Percentiles rank a stretch among this genome's conserved stretches.
Evolutionary conservation across 179 eudicot species (phyloP).

Genomic region (Silene vulgaris): DNA sequence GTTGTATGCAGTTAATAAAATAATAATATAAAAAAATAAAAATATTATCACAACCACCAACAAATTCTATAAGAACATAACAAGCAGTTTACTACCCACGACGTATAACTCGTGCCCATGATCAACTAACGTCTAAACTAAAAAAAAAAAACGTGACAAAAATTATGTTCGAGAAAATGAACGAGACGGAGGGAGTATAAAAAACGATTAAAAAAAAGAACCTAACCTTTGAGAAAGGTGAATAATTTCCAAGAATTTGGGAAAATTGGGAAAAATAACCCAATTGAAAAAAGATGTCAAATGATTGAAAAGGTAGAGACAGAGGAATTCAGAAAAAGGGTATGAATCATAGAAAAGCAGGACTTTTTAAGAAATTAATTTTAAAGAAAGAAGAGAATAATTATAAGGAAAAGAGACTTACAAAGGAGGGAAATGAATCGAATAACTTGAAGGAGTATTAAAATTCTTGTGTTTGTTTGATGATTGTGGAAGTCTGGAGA

Average conservation of each 20-base stretch:
- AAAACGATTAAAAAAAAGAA: not conserved
- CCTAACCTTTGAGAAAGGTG: slow-evolving; percentile 15
- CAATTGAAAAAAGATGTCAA: slow-evolving; percentile 24
- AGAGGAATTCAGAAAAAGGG: slow-evolving; percentile 18
- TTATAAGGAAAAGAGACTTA: slow-evolving; percentile 39
- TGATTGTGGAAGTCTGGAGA: slow-evolving; percentile 12
- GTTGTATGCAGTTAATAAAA: not conserved
- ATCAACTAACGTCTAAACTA: not conserved
- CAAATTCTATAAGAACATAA: slow-evolving; percentile 4
- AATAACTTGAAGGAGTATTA: slow-evolving; percentile 51
- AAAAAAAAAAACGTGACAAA: not conserved
- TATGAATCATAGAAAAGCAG: not conserved
- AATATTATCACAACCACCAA: not conserved
- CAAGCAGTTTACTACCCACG: slow-evolving; percentile 13
- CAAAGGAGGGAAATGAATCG: slow-evolving; percentile 48
- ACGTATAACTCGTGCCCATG: slow-evolving; percentile 2
- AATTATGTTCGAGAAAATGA: no score
- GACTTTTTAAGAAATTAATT: not conserved
- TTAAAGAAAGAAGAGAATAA: not conserved
- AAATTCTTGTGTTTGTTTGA: slow-evolving; percentile 13
- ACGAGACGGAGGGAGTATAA: not conserved
- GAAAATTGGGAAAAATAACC: slow-evolving; percentile 22
- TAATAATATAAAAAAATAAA: not conserved
- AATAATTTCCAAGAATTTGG: slow-evolving; percentile 19
- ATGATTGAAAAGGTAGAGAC: slow-evolving; percentile 10